phyloP scores from a whole-genome alignment of 1,139 yeast species.

The Saccharomyces hybrid region DNA sequence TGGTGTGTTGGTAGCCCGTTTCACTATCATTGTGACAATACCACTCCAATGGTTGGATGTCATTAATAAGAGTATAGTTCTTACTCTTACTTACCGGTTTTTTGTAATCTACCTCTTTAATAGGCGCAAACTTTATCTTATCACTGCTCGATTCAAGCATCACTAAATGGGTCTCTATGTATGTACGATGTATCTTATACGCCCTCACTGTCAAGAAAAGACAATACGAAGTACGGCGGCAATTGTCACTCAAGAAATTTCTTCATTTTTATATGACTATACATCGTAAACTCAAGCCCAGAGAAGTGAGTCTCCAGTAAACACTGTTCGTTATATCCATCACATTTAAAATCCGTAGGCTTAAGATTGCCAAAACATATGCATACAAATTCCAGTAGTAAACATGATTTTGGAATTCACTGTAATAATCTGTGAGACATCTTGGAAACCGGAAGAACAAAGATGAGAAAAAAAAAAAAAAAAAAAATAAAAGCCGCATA shows the following conservation, averaged over 20 bases:
- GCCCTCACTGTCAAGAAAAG: neutral
- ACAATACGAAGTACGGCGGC: neutral
- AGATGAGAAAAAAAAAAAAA: neutral
- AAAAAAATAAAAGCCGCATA: neutral
- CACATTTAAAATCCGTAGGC: neutral
- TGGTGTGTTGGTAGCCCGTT: neutral
- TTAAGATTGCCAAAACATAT: neutral
- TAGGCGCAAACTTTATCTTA: slow-evolving; percentile 12
- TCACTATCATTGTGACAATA: slow-evolving; percentile 1
- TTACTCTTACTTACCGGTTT: slow-evolving; percentile 3
- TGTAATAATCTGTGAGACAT: neutral
- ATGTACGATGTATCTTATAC: neutral
- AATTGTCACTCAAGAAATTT: neutral
- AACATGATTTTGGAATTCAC: neutral
- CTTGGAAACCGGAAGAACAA: neutral
- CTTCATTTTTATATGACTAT: neutral
- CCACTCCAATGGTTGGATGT: slow-evolving; percentile 8
- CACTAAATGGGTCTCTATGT: neutral
- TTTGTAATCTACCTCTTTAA: slow-evolving; percentile 8
- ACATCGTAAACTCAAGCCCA: neutral
- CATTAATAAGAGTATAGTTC: slow-evolving; percentile 11
- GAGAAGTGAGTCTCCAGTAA: neutral
- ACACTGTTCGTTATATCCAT: neutral
- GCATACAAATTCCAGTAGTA: neutral
- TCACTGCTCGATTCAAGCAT: slow-evolving; percentile 7